A percentile compares a stretch with the other conserved stretches of the same genome.
These are phyloP conservation scores for Aspergillus steynii DNA, from an alignment of 495 filamentous ascomycete species.

Conservation along the genomic window DNA sequence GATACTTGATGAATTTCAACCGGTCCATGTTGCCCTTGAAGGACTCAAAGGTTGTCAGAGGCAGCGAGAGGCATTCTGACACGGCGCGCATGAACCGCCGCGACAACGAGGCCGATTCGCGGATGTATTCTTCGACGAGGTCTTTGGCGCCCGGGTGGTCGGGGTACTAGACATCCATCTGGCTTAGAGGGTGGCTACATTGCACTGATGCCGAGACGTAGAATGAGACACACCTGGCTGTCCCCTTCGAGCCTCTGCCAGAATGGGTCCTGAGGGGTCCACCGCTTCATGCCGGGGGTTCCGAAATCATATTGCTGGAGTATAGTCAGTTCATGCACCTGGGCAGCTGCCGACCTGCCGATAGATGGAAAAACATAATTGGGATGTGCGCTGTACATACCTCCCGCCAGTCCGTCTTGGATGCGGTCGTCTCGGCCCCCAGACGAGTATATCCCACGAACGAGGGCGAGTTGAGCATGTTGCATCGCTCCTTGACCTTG, in stretches of 20 bases:
- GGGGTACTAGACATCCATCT: conserved; percentile 46
- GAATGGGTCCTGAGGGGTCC: conserved; percentile 69
- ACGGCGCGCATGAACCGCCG: conserved; percentile 76
- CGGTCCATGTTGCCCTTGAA: conserved; percentile 91
- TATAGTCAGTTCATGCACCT: neutral
- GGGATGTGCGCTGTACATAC: conserved; percentile 13
- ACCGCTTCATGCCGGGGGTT: conserved; percentile 33
- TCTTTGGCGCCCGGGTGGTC: conserved; percentile 59
- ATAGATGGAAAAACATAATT: neutral
- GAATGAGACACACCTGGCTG: conserved; percentile 30
- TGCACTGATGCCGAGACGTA: neutral
- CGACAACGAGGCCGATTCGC: conserved; percentile 65
- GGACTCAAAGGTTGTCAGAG: conserved; percentile 68
- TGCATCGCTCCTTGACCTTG: conserved; percentile 75
- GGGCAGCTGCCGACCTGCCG: neutral
- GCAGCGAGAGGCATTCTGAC: conserved; percentile 79
- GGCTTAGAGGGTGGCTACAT: neutral
- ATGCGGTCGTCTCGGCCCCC: conserved; percentile 49
- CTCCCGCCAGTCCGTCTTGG: conserved; percentile 43
- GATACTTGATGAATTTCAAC: conserved; percentile 91
- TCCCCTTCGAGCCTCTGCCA: conserved; percentile 56
- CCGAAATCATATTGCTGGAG: conserved; percentile 47
- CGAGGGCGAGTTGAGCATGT: conserved; percentile 80
- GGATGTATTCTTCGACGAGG: conserved; percentile 81
- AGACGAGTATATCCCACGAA: conserved; percentile 53